Conservation (phyloP, 768 basidiomycete species). For the Phlegmacium glaucopus region DNA sequence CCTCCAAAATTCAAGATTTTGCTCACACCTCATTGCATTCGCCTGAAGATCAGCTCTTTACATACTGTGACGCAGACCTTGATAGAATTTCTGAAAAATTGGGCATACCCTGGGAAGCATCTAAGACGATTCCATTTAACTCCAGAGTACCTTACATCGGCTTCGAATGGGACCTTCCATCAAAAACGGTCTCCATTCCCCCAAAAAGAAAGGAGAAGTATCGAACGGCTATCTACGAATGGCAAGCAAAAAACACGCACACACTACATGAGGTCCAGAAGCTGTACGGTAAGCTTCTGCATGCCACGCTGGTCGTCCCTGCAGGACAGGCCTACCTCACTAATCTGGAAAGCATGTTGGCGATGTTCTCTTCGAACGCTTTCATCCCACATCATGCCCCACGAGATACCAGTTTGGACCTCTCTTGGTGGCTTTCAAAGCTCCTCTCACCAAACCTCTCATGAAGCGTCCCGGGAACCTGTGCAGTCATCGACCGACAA, state of each 20-base stretch:
- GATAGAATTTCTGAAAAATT: slow-evolving; percentile 18
- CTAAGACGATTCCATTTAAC: slow-evolving; percentile 24
- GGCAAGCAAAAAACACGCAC: slow-evolving; percentile 17
- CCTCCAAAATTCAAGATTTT: slow-evolving; percentile 1
- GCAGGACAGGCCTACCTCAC: slow-evolving; percentile 33
- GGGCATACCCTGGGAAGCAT: slow-evolving; percentile 29
- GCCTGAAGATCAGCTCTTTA: no score
- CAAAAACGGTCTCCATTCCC: slow-evolving; percentile 18
- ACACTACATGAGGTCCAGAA: slow-evolving; percentile 24
- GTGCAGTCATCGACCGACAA: slow-evolving; percentile 18
- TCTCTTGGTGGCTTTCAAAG: slow-evolving; percentile 25
- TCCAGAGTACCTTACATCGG: slow-evolving; percentile 21
- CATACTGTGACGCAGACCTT: slow-evolving; percentile 8
- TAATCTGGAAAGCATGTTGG: slow-evolving; percentile 28
- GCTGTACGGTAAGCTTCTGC: slow-evolving; percentile 32
- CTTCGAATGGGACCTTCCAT: slow-evolving; percentile 27
- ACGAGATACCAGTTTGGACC: slow-evolving; percentile 9
- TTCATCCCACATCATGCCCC: slow-evolving; percentile 21
- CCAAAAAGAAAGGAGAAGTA: slow-evolving; percentile 26
- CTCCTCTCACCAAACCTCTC: slow-evolving; percentile 7
- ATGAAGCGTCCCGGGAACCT: slow-evolving; percentile 21
- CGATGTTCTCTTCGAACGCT: slow-evolving; percentile 16
- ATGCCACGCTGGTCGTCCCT: slow-evolving; percentile 20
- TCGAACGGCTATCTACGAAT: slow-evolving; percentile 18
- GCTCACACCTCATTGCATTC: no score